A percentile compares a stretch with the other conserved stretches of the same genome.
Conservation (phyloP, 2,329 filamentous ascomycete species). For the Blastomyces emzantsi region DNA sequence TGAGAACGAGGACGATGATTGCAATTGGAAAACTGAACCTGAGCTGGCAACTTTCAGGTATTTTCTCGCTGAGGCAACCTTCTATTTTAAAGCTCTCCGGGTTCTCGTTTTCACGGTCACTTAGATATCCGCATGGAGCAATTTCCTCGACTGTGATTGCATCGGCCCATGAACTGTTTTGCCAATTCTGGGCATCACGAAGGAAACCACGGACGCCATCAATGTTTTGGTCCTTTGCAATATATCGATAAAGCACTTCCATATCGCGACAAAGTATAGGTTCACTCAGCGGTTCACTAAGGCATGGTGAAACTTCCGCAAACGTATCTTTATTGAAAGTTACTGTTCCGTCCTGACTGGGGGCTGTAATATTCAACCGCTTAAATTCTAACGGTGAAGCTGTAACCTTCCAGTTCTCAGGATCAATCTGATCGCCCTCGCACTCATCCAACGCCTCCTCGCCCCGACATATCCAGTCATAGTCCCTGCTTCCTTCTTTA, state of each 20-base stretch:
- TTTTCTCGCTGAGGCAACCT: slow-evolving; percentile 12
- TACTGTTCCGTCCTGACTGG: background rate
- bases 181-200: slow-evolving; percentile 3
- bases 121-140: background rate
- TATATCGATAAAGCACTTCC: background rate
- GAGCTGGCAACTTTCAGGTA: slow-evolving; percentile 18
- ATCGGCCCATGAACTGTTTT: slow-evolving; percentile 5
- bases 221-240: background rate
- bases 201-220: background rate
- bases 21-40: slow-evolving; percentile 16
- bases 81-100: background rate
- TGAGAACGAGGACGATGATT: slow-evolving; percentile 16
- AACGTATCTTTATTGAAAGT: background rate
- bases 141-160: background rate
- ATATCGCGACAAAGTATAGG: background rate
- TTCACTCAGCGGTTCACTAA: background rate
- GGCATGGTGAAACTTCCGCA: background rate
- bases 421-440: background rate
- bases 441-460: background rate
- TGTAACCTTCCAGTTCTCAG: slow-evolving; percentile 4
- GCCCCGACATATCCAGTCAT: slow-evolving; percentile 1
- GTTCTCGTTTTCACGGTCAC: background rate
- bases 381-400: background rate
- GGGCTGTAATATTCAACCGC: background rate
- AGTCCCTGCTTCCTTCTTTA: background rate